phyloP scores from a whole-genome alignment of 148 eudicot species.

The Agrostemma githago region DNA sequence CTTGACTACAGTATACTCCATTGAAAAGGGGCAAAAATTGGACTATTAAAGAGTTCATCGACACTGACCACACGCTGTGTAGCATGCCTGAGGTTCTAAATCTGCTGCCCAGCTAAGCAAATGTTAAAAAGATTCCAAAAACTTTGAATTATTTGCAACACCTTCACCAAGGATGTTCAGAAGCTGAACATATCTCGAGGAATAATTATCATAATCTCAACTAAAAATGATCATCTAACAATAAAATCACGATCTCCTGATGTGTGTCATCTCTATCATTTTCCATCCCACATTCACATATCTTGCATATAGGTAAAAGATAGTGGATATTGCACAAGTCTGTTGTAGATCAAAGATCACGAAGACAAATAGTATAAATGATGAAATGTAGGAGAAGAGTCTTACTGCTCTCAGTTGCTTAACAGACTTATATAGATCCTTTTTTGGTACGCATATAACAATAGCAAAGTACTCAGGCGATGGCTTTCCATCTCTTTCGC shows the following conservation, averaged over 20 bases:
- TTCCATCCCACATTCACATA: neutral
- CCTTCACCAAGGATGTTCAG: neutral
- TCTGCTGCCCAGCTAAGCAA: too few species aligned
- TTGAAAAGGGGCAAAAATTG: too few species aligned
- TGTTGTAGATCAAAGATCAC: neutral
- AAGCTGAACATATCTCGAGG: neutral
- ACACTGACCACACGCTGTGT: too few species aligned
- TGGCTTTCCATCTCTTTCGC: constrained; percentile 57
- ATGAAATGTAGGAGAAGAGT: constrained; percentile 7
- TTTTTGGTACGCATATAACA: constrained; percentile 86
- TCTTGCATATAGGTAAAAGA: neutral
- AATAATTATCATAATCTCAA: neutral
- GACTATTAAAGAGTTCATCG: too few species aligned
- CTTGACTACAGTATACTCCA: too few species aligned
- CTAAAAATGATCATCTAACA: neutral
- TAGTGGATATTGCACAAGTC: neutral
- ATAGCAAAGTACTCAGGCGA: constrained; percentile 68
- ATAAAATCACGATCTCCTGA: neutral
- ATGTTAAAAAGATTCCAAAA: too few species aligned
- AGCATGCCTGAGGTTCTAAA: too few species aligned
- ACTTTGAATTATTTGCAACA: neutral
- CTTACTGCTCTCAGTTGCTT: constrained; percentile 81
- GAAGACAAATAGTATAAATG: neutral
- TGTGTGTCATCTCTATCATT: neutral
- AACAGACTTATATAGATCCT: constrained; percentile 74